Conservation (phyloP, 73 alveolate species). For the Paramecium caudatum region DNA sequence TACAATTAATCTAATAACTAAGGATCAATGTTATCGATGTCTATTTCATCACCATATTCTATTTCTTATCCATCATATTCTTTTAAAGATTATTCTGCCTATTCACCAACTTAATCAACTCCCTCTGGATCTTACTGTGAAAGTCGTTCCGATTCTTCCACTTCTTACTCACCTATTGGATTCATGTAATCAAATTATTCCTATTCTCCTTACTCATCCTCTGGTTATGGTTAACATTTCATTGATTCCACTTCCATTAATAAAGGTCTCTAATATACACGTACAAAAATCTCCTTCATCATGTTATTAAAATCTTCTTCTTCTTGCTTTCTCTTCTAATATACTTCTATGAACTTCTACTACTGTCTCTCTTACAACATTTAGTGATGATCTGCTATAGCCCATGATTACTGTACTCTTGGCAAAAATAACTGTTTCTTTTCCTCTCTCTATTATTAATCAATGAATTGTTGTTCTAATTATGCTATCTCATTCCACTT, state of each 20-base stretch:
- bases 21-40: constrained; percentile 38
- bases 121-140: constrained; percentile 45
- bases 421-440: constrained; percentile 33
- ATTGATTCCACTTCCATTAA: constrained; percentile 32
- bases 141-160: constrained; percentile 11
- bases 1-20: background rate
- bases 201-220: background rate
- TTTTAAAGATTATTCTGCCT: constrained; percentile 28
- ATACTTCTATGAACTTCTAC: constrained; percentile 13
- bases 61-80: constrained; percentile 62
- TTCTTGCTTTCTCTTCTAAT: constrained; percentile 16
- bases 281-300: constrained; percentile 58
- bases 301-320: constrained; percentile 58
- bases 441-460: constrained; percentile 25
- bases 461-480: background rate
- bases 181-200: constrained; percentile 50
- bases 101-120: constrained; percentile 52
- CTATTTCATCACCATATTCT: constrained; percentile 37
- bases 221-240: background rate
- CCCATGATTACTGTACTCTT: constrained; percentile 58
- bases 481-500: background rate
- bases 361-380: background rate
- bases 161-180: constrained; percentile 54
- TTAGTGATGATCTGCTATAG: constrained; percentile 3
- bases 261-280: constrained; percentile 51